Base-by-base conservation (phyloP, 495 filamentous ascomycete species). In the Achaetomiella virescens region DNA sequence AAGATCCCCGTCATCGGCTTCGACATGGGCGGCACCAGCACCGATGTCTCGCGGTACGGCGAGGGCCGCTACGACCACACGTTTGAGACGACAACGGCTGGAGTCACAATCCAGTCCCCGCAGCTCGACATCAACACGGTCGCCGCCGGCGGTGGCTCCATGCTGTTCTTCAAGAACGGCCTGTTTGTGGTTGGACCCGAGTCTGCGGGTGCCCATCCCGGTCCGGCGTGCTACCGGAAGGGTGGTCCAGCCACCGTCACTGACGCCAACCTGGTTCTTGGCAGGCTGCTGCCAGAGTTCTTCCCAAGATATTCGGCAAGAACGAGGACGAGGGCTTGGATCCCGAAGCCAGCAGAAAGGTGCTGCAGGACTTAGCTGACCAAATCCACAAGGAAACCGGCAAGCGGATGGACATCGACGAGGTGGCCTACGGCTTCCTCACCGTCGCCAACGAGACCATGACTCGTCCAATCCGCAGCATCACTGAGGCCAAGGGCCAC, bases 91-190 rank as follows among this genome's bases (percentile, higher is more conserved):
- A 97, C 92, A 0, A 95, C 95, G 1, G 93, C 93, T 2, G 93
- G 93, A 22, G 90, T 98, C 6, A 90, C 91, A 0, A 95, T 97
- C 33, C 93, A 97, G 62, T 91, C 86, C 0, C 93, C 93, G 0
- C 93, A 97, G 63, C 81, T 98, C 0, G 93, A 98, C 71, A 97
- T 98, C 71, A 97, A 97, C 70, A 98, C 93, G 0, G 92, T 97
- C 29, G 92, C 92, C 18, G 92, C 92, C 18, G 92, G 92, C 38
- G 92, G 92, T 52, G 92, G 92, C 17, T 96, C 90, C 4, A 82
- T 90, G 45, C 78, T 97, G 3, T 89, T 91, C 62, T 97, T 86
- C 78, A 82, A 84, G 43, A 97, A 97, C 58, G 92, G 93, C 6
- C 75, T 97, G 11, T 97, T 97, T 63, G 90, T 95, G n/a, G 92